These are phyloP conservation scores for Colletotrichum destructivum DNA, from an alignment of 2,329 filamentous ascomycete genomes.

Conservation along the genomic window DNA sequence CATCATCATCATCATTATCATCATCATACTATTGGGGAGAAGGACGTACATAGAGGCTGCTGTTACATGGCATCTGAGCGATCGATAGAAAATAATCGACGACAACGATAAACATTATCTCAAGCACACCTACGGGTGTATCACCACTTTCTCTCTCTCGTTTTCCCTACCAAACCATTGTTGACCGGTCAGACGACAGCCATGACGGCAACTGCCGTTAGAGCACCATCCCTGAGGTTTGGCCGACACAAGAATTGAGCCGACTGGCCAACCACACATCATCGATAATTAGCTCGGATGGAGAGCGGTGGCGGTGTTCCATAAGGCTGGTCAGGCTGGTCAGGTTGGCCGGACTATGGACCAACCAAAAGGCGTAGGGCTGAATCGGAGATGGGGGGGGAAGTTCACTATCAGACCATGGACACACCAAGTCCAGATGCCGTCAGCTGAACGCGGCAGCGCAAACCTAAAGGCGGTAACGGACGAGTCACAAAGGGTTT, in stretches of 20 bases:
- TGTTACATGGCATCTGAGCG: conserved; percentile 23
- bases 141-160: too few species aligned
- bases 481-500: background rate
- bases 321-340: background rate
- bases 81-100: background rate
- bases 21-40: background rate
- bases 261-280: too few species aligned
- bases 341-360: background rate
- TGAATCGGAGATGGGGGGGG: conserved; percentile 22
- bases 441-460: conserved; percentile 15
- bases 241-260: background rate
- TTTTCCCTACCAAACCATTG: too few species aligned
- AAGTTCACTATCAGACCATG: background rate
- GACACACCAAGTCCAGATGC: background rate
- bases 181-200: background rate
- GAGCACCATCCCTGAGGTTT: background rate
- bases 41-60: conserved; percentile 3
- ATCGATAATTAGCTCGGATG: too few species aligned
- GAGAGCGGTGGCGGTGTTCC: conserved; percentile 9
- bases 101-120: conserved; percentile 14
- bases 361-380: conserved; percentile 27
- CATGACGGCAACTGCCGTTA: background rate
- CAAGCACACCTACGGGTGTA: conserved; percentile 10
- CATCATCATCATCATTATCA: background rate
- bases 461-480: background rate